Evolutionary conservation across 768 basidiomycete genomes (phyloP).

Genomic region (Psilocybe cubensis): DNA sequence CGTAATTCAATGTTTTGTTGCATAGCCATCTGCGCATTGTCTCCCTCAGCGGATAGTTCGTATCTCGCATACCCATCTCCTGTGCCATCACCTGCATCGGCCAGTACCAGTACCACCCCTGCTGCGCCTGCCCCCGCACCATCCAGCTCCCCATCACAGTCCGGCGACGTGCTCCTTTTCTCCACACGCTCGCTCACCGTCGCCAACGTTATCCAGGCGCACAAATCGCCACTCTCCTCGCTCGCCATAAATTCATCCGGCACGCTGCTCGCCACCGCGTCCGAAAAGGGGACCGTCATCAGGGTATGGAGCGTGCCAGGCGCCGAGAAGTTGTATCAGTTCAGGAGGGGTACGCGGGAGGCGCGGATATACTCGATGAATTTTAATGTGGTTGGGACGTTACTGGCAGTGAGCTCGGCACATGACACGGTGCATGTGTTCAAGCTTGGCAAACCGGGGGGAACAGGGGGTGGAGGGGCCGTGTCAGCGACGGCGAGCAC

Average conservation of each 20-base stretch:
- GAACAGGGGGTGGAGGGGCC: conserved; percentile 4
- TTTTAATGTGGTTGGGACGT: conserved; percentile 81
- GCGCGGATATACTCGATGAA: conserved; percentile 79
- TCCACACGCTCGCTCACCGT: conserved; percentile 91
- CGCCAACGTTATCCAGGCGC: conserved; percentile 95
- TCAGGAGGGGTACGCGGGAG: conserved; percentile 87
- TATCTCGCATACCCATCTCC: conserved; percentile 97
- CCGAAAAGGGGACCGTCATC: conserved; percentile 96
- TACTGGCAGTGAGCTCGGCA: conserved; percentile 91
- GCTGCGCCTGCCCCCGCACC: conserved; percentile 34
- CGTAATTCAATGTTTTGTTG: too few relatives aligned
- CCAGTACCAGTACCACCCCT: conserved; percentile 41
- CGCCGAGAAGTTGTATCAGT: conserved; percentile 95
- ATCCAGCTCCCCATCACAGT: conserved; percentile 46
- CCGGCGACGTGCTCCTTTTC: conserved; percentile 93
- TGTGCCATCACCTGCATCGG: conserved; percentile 78
- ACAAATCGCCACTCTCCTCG: conserved; percentile 91
- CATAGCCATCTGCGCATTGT: conserved; percentile 94
- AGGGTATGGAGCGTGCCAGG: conserved; percentile 91
- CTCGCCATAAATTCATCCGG: conserved; percentile 86
- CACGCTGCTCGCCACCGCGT: conserved; percentile 89
- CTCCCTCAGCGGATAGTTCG: conserved; percentile 90
- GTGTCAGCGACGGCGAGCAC: conserved; percentile 11
- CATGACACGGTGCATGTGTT: conserved; percentile 98
- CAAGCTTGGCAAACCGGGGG: conserved; percentile 58